phyloP scores from a whole-genome alignment of 2,329 filamentous ascomycete genomes.

The Aspergillus udagawae region DNA sequence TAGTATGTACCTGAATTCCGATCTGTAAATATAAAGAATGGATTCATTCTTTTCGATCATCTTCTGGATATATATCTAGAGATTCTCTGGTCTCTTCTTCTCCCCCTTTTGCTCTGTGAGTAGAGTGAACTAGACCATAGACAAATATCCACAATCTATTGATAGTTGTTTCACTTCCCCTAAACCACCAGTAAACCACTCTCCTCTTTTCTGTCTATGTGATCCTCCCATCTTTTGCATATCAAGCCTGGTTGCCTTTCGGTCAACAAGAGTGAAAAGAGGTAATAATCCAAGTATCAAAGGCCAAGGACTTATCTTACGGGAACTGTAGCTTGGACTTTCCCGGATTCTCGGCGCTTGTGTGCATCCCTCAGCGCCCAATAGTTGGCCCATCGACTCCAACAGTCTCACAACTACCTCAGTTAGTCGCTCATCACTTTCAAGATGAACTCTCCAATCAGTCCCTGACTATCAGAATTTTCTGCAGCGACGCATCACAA shows the following conservation, averaged over 20 bases:
- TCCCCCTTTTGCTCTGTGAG: not conserved
- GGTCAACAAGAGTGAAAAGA: not conserved
- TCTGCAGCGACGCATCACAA: not conserved
- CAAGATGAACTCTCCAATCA: not conserved
- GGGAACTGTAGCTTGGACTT: not conserved
- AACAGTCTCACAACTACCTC: constrained; percentile 1
- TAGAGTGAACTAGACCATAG: not conserved
- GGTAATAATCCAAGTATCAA: not conserved
- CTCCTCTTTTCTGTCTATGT: not conserved
- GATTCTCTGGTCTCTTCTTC: not conserved
- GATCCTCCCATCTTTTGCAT: not conserved
- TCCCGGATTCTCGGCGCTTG: not conserved
- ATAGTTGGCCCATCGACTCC: not conserved
- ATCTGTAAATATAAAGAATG: not conserved
- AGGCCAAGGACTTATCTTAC: not conserved
- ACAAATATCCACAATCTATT: not conserved
- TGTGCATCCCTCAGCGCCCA: not conserved
- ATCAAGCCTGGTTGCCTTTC: not conserved
- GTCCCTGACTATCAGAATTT: not conserved
- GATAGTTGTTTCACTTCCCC: not conserved
- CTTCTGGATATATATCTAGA: not conserved
- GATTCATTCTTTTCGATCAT: not conserved
- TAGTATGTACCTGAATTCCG: not conserved
- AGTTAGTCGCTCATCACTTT: not conserved
- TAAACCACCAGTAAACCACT: not conserved